Evolutionary conservation across 2,329 filamentous ascomycete genomes (phyloP).

Genomic region (Lecanicillium sp.): DNA sequence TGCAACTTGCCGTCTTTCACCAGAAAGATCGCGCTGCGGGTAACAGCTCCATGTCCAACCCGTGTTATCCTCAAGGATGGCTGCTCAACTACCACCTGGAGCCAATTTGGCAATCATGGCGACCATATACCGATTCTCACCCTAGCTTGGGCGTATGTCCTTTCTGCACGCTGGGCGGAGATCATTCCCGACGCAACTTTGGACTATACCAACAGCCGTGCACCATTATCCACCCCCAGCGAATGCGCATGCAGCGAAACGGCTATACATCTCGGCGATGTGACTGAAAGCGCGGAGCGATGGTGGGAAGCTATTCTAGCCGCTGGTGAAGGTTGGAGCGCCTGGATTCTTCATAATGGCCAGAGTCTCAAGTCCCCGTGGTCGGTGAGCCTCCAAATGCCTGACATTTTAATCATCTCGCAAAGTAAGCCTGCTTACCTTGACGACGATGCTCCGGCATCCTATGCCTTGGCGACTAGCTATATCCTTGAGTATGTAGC

Average conservation of each 20-base stretch:
- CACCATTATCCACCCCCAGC: neutral
- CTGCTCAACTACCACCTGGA: neutral
- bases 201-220: conserved; percentile 8
- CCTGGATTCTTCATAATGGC: conserved; percentile 10
- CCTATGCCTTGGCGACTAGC: conserved; percentile 1
- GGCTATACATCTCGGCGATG: neutral
- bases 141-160: conserved; percentile 17
- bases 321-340: conserved; percentile 7
- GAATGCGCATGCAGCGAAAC: neutral
- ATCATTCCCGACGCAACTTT: conserved; percentile 11
- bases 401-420: neutral
- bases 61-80: neutral
- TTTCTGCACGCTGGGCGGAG: conserved; percentile 17
- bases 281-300: conserved; percentile 7
- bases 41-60: neutral
- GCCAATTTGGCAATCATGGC: neutral
- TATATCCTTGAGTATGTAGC: conserved; percentile 12
- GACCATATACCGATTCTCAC: conserved; percentile 14
- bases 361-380: conserved; percentile 7
- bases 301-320: conserved; percentile 15
- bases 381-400: conserved; percentile 9
- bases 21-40: neutral
- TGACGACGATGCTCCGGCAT: neutral
- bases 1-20: conserved; percentile 2
- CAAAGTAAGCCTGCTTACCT: neutral